Base-by-base conservation (phyloP, 441 rosid genomes). In the Viola pubescens region DNA sequence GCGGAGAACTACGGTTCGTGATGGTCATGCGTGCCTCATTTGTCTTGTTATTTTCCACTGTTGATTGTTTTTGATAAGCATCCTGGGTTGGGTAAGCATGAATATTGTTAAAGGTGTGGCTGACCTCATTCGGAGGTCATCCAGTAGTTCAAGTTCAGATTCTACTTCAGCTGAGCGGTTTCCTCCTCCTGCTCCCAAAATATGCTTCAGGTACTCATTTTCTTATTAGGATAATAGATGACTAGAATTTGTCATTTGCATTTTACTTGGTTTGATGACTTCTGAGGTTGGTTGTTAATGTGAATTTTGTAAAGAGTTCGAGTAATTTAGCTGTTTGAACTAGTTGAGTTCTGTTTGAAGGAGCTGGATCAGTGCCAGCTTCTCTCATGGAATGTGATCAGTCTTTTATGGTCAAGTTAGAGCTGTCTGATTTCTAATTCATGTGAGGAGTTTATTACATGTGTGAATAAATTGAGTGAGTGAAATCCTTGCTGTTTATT, bases 41-140 rank as follows among this genome's bases (percentile, higher is more conserved):
- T 13, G 34, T 64, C 1, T 54, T 62, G 14, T 38, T 56, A 66
- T 58, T 16, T 58, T 72, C 79, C 71, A 56, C 65, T 60, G 47
- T 37, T 65, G 64, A 56, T 62, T 58, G 52, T 66, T 57, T 54
- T 26, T 26, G 34, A 26, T 26, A 26, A 26, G 34, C 34, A 26
- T 26, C 34, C 34, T 26, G 34, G 34, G 34, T 26, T 37, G 46
- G 59, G 61, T 65, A 66, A 76, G 69, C 69, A 86, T 86, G 94
- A 86, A 86, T 73, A 82, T 86, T 37, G 94, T 86, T 37, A 86
- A 82, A 75, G 89, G 94, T 47, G 89, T 86, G 60, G 89, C 94
- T 26, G 89, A 83, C 74, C 87, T 86, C 62, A 82, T 86, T 52
- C 87, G 94, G 54, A 73, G 89, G 78, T 68, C 86, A 19, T 77